A percentile compares a stretch with the other conserved stretches of the same genome.
Conservation (phyloP, 2,329 filamentous ascomycete species). For the Tolypocladium sp. region DNA sequence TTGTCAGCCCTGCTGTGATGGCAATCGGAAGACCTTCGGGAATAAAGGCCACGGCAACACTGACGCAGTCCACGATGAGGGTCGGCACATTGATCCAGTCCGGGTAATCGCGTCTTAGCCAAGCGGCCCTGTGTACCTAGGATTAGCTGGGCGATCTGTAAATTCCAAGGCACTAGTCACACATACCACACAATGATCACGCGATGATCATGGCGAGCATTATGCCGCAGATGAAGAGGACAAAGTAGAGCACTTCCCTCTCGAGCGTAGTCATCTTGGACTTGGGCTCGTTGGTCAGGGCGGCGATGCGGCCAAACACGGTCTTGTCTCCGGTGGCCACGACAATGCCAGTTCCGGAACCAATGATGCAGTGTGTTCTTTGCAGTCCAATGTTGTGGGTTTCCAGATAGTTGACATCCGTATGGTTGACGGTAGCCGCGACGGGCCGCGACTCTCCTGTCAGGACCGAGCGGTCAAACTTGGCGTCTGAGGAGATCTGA, state of each 20-base stretch:
- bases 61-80: constrained; percentile 65
- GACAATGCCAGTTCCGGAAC: constrained; percentile 56
- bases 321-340: constrained; percentile 65
- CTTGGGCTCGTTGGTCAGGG: constrained; percentile 61
- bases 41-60: constrained; percentile 66
- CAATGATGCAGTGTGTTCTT: constrained; percentile 69
- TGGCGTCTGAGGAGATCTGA: constrained; percentile 58
- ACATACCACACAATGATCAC: constrained; percentile 57
- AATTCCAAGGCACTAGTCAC: constrained; percentile 1
- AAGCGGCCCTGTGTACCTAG: constrained; percentile 46
- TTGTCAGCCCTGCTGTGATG: constrained; percentile 61
- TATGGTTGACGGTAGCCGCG: constrained; percentile 53
- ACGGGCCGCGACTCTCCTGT: constrained; percentile 61
- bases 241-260: constrained; percentile 64
- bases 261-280: constrained; percentile 60
- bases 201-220: constrained; percentile 54
- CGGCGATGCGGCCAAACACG: constrained; percentile 68
- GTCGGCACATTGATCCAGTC: constrained; percentile 63
- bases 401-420: constrained; percentile 67
- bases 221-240: constrained; percentile 57
- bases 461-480: constrained; percentile 64
- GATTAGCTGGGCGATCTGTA: neutral
- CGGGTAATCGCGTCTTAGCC: constrained; percentile 57
- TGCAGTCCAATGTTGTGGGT: constrained; percentile 68
- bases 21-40: constrained; percentile 66